Conservation (phyloP, 2,329 filamentous ascomycete genomes). For the Botryotinia globosa region DNA sequence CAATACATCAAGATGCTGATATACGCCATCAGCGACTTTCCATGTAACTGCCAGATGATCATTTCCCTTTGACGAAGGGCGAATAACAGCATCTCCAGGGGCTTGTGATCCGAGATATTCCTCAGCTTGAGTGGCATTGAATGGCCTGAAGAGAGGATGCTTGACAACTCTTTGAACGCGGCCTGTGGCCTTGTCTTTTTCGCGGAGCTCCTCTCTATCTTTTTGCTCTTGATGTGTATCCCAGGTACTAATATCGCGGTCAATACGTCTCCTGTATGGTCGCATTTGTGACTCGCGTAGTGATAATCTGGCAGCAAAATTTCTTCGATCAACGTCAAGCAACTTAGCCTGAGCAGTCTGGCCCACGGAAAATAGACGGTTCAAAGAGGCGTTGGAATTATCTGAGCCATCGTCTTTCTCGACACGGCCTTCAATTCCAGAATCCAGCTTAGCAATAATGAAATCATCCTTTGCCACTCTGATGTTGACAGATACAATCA, state of each 20-base stretch:
- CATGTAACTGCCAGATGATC: constrained; percentile 96
- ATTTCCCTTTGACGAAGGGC: constrained; percentile 89
- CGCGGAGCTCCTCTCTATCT: constrained; percentile 78
- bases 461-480: constrained; percentile 88
- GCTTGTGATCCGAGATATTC: constrained; percentile 86
- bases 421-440: constrained; percentile 86
- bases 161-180: constrained; percentile 95
- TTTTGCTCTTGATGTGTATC: constrained; percentile 76
- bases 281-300: constrained; percentile 78
- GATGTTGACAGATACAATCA: constrained; percentile 89
- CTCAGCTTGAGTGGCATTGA: constrained; percentile 88
- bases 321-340: constrained; percentile 80
- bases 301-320: constrained; percentile 79
- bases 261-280: constrained; percentile 66
- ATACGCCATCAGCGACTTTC: constrained; percentile 96
- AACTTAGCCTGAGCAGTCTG: constrained; percentile 90
- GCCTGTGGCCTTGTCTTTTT: constrained; percentile 81
- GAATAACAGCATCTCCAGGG: constrained; percentile 87
- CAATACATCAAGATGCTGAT: constrained; percentile 94
- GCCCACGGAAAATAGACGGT: constrained; percentile 70
- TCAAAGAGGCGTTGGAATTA: constrained; percentile 63
- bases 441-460: constrained; percentile 89
- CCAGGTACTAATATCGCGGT: constrained; percentile 80
- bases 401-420: constrained; percentile 79
- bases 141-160: constrained; percentile 91